Evolutionary conservation across 2,329 filamentous ascomycete genomes (phyloP).

Genomic region (Dothideomycetes sp.): DNA sequence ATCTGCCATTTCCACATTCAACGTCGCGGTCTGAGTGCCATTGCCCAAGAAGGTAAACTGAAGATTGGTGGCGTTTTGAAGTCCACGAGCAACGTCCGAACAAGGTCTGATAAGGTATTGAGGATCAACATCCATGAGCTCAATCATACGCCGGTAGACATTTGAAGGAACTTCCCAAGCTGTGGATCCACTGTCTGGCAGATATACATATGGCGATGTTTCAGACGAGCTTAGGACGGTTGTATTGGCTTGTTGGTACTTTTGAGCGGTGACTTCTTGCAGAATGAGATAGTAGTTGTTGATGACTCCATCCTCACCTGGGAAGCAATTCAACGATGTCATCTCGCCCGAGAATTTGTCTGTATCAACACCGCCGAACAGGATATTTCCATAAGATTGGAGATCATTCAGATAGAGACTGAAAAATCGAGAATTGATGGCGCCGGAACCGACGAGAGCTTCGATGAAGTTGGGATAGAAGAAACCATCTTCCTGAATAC

Average conservation of each 20-base stretch:
- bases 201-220: slow-evolving; percentile 14
- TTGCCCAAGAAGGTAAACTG: slow-evolving; percentile 2
- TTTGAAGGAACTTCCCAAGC: slow-evolving; percentile 21
- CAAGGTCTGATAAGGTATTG: neutral
- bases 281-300: neutral
- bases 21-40: neutral
- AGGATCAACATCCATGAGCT: neutral
- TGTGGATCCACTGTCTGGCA: slow-evolving; percentile 26
- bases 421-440: slow-evolving; percentile 25
- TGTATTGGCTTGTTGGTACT: neutral
- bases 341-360: slow-evolving; percentile 23
- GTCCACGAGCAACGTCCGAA: neutral
- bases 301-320: neutral
- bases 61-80: neutral
- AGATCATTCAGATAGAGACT: slow-evolving; percentile 26
- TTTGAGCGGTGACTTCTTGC: neutral
- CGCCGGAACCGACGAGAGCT: slow-evolving; percentile 22
- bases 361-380: slow-evolving; percentile 29
- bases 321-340: slow-evolving; percentile 24
- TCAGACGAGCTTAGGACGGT: slow-evolving; percentile 9
- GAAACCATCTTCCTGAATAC: slow-evolving; percentile 2
- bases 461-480: slow-evolving; percentile 26
- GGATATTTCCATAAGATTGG: slow-evolving; percentile 21
- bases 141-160: slow-evolving; percentile 20
- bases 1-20: neutral